A percentile compares a stretch with the other conserved stretches of the same genome.
Conservation (phyloP, 805 yeast genomes). For the Soucietia sequanensis region DNA sequence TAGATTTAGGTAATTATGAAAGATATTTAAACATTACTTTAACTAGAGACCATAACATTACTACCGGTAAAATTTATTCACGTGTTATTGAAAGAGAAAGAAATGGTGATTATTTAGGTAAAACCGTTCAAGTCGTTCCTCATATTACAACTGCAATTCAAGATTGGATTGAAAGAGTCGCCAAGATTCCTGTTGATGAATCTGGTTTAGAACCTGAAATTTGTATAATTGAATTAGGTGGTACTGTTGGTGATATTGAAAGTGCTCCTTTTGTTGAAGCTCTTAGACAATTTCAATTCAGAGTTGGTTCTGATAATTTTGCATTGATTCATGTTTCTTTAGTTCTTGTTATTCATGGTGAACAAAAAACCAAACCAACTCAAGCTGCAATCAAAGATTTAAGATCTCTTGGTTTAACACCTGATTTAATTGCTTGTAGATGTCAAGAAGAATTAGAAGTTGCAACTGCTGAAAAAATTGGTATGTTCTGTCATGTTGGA, state of each 20-base stretch:
- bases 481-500: slow-evolving; percentile 99
- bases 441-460: slow-evolving; percentile 79
- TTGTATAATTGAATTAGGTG: slow-evolving; percentile 97
- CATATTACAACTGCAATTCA: slow-evolving; percentile 97
- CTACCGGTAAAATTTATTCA: slow-evolving; percentile 96
- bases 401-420: slow-evolving; percentile 90
- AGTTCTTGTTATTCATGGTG: slow-evolving; percentile 98
- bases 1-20: slow-evolving; percentile 97
- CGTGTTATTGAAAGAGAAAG: slow-evolving; percentile 93
- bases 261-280: slow-evolving; percentile 99
- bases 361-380: slow-evolving; percentile 98
- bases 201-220: slow-evolving; percentile 90
- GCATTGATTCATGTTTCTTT: slow-evolving; percentile 95
- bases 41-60: slow-evolving; percentile 92
- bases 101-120: slow-evolving; percentile 95
- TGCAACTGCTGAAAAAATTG: slow-evolving; percentile 90
- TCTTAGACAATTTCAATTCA: slow-evolving; percentile 95
- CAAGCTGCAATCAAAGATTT: slow-evolving; percentile 98
- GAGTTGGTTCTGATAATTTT: slow-evolving; percentile 91
- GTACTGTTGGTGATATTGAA: slow-evolving; percentile 99
- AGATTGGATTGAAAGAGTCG: slow-evolving; percentile 96
- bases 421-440: slow-evolving; percentile 98
- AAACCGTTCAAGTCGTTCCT: slow-evolving; percentile 99
- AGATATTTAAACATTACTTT: slow-evolving; percentile 91
- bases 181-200: slow-evolving; percentile 87